Evolutionary conservation across 768 basidiomycete species (phyloP).

Genomic region (Boletellus emodensis): DNA sequence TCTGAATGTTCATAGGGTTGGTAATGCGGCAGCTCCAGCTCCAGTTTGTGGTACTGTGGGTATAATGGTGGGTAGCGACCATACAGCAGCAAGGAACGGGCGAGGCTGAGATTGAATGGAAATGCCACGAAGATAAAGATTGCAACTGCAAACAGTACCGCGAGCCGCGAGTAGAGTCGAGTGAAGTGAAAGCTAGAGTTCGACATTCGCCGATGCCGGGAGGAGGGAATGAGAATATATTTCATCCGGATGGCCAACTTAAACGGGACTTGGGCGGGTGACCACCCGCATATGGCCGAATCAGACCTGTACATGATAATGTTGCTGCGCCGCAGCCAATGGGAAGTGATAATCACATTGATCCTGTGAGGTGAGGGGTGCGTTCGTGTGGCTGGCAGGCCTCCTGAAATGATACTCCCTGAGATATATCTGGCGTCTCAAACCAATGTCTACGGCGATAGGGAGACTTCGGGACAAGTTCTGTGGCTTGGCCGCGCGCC

Average conservation of each 20-base stretch:
- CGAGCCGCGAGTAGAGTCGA: slow-evolving; percentile 4
- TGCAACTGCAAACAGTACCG: slow-evolving; percentile 4
- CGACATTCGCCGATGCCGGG: slow-evolving; percentile 2
- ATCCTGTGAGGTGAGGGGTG: no score
- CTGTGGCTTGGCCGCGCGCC: no score
- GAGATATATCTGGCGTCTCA: no score
- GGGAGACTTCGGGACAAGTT: no score
- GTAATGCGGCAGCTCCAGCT: slow-evolving; percentile 41
- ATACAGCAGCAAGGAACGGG: slow-evolving; percentile 10
- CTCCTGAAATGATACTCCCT: no score
- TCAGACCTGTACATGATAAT: no score
- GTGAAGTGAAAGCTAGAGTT: background rate
- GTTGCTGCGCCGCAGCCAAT: background rate
- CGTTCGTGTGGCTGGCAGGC: no score
- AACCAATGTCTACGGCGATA: no score
- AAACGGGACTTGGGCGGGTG: no score
- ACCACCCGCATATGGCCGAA: background rate
- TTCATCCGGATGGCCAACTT: background rate
- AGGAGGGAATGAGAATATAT: background rate
- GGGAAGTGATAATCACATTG: no score
- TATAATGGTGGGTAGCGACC: slow-evolving; percentile 39
- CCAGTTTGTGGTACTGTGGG: slow-evolving; percentile 32
- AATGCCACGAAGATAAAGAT: slow-evolving; percentile 14
- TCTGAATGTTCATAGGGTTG: slow-evolving; percentile 29
- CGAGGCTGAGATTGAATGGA: slow-evolving; percentile 22